phyloP scores from a whole-genome alignment of 257 asterid species.

The Misopates orontium region DNA sequence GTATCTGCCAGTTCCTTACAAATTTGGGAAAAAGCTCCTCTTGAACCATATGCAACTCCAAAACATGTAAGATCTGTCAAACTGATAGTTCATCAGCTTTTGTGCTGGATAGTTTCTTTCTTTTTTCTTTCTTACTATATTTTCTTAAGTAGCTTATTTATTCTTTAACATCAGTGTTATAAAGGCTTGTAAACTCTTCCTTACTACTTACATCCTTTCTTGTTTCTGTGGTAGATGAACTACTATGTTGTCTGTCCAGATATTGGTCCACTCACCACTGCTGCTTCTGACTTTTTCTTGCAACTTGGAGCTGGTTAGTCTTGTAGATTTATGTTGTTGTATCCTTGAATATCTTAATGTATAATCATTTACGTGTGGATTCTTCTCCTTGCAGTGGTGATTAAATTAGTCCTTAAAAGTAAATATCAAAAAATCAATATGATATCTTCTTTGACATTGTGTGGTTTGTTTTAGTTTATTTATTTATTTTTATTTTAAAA shows the following conservation, averaged over 20 bases:
- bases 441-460: slow-evolving; percentile 14
- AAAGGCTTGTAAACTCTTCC: slow-evolving; percentile 25
- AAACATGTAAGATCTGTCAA: slow-evolving; percentile 64
- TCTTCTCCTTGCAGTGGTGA: slow-evolving; percentile 18
- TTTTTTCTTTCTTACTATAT: not conserved
- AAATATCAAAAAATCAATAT: slow-evolving; percentile 6
- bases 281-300: slow-evolving; percentile 93
- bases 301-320: slow-evolving; percentile 98
- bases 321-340: slow-evolving; percentile 12
- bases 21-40: slow-evolving; percentile 98
- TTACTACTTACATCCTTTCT: slow-evolving; percentile 24
- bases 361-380: slow-evolving; percentile 9
- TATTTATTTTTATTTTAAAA: slow-evolving; percentile 1
- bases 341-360: slow-evolving; percentile 19
- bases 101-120: slow-evolving; percentile 14
- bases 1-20: slow-evolving; percentile 81
- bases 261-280: slow-evolving; percentile 85
- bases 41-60: slow-evolving; percentile 93
- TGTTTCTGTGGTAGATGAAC: slow-evolving; percentile 62
- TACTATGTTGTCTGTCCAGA: slow-evolving; percentile 97
- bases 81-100: slow-evolving; percentile 10
- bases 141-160: not conserved
- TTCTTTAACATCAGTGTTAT: slow-evolving; percentile 3
- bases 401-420: slow-evolving; percentile 2
- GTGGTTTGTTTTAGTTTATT: slow-evolving; percentile 1